Conservation (phyloP, 129 eudicot species). For the Artemisia tridentata region DNA sequence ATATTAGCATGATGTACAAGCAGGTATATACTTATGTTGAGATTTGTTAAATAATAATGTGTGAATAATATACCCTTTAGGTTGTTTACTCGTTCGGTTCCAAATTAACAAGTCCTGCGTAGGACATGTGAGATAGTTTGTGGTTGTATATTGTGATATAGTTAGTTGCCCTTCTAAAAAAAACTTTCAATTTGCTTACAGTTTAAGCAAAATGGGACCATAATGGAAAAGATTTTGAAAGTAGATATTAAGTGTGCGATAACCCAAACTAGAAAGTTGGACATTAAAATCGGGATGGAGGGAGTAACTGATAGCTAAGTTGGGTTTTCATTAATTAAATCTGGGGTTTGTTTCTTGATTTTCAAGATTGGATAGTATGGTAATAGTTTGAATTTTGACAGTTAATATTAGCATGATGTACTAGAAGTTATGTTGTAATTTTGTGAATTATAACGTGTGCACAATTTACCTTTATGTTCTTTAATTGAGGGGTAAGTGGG, state of each 20-base stretch:
- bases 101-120: no score
- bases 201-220: no score
- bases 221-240: no score
- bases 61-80: background rate
- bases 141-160: no score
- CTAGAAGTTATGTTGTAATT: background rate
- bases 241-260: no score
- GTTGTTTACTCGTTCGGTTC: background rate
- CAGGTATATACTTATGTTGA: no score
- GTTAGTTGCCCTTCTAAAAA: no score
- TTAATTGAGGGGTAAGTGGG: background rate
- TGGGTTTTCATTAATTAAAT: constrained; percentile 2
- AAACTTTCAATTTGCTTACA: no score
- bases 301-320: background rate
- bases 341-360: constrained; percentile 25
- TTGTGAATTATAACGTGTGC: constrained; percentile 9
- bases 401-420: background rate
- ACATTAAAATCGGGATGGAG: no score
- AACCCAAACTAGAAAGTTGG: no score
- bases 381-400: constrained; percentile 25
- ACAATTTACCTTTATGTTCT: background rate
- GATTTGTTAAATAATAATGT: background rate
- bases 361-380: constrained; percentile 12
- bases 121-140: no score
- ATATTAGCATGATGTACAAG: background rate